Conservation (phyloP, 352 stramenopile species). For the Pilasporangium apinafurcum region DNA sequence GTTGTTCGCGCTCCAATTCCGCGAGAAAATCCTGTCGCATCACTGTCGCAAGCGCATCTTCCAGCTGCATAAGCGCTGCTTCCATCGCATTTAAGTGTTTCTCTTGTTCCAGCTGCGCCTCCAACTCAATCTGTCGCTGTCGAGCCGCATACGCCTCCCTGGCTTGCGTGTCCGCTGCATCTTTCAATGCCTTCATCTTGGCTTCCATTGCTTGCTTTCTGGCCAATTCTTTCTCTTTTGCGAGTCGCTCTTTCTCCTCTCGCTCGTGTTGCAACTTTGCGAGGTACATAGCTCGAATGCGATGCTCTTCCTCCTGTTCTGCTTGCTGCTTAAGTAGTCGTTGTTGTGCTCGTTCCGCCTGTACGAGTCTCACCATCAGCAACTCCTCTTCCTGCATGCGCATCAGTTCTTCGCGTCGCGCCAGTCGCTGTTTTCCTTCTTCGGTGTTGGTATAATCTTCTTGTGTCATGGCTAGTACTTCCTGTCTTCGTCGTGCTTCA, state of each 20-base stretch:
- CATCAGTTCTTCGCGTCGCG: slow-evolving; percentile 41
- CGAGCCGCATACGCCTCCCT: slow-evolving; percentile 35
- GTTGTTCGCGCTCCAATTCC: slow-evolving; percentile 26
- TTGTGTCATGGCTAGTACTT: slow-evolving; percentile 36
- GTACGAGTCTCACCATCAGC: slow-evolving; percentile 25
- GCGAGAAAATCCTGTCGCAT: slow-evolving; percentile 31
- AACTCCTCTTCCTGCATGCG: slow-evolving; percentile 62
- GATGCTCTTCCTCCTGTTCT: slow-evolving; percentile 41
- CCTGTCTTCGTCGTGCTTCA: slow-evolving; percentile 38
- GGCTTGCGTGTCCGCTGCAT: slow-evolving; percentile 47
- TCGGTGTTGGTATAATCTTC: slow-evolving; percentile 59
- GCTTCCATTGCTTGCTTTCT: slow-evolving; percentile 32
- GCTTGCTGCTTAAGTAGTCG: slow-evolving; percentile 17
- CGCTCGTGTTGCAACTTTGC: slow-evolving; percentile 30
- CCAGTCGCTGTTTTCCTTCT: slow-evolving; percentile 37
- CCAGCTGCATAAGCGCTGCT: slow-evolving; percentile 32
- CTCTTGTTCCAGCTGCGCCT: slow-evolving; percentile 29
- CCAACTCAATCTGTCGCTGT: slow-evolving; percentile 27
- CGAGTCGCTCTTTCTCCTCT: slow-evolving; percentile 30
- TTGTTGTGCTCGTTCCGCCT: slow-evolving; percentile 22
- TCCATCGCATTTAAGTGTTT: slow-evolving; percentile 24
- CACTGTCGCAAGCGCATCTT: slow-evolving; percentile 28
- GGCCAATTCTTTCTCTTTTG: slow-evolving; percentile 33
- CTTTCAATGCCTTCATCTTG: slow-evolving; percentile 60
- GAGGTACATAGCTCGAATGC: slow-evolving; percentile 43